Percentiles rank a stretch among this genome's conserved stretches.
These are phyloP conservation scores for Saccharomycopsis olivae DNA, from an alignment of 805 yeast genomes.

Conservation along the genomic window DNA sequence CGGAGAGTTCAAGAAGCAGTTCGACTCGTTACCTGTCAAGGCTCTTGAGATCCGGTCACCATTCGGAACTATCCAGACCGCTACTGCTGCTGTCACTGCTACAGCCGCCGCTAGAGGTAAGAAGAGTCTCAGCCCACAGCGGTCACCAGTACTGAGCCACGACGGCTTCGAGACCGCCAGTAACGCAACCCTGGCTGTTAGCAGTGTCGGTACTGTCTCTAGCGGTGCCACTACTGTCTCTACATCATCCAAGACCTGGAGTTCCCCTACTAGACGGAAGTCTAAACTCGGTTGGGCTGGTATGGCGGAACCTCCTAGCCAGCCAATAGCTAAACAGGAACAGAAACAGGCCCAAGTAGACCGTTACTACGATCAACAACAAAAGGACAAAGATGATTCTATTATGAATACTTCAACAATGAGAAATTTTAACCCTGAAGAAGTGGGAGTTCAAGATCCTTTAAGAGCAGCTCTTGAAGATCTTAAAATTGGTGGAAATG, in stretches of 20 bases:
- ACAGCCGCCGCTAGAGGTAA: too few species aligned
- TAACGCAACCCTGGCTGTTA: slow-evolving; percentile 20
- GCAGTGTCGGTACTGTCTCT: slow-evolving; percentile 20
- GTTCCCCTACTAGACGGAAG: slow-evolving; percentile 32
- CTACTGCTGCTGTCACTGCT: background rate
- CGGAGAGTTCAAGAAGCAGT: background rate
- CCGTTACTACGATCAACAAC: slow-evolving; percentile 8
- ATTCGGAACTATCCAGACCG: slow-evolving; percentile 16
- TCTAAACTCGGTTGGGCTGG: slow-evolving; percentile 23
- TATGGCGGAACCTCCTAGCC: background rate
- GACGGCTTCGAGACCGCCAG: slow-evolving; percentile 3
- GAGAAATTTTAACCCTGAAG: slow-evolving; percentile 18
- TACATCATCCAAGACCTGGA: slow-evolving; percentile 27
- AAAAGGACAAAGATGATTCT: slow-evolving; percentile 14
- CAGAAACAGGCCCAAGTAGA: slow-evolving; percentile 7
- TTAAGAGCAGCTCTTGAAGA: slow-evolving; percentile 43
- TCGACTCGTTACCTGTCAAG: background rate
- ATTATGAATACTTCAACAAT: slow-evolving; percentile 17
- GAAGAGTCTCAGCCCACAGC: background rate
- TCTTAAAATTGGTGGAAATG: slow-evolving; percentile 32
- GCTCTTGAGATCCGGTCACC: slow-evolving; percentile 16
- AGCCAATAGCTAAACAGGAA: background rate
- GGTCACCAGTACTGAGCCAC: background rate
- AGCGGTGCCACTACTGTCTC: slow-evolving; percentile 3
- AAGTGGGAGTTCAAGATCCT: slow-evolving; percentile 31